phyloP scores from a whole-genome alignment of 768 basidiomycete genomes.

The Austroboletus festivus region DNA sequence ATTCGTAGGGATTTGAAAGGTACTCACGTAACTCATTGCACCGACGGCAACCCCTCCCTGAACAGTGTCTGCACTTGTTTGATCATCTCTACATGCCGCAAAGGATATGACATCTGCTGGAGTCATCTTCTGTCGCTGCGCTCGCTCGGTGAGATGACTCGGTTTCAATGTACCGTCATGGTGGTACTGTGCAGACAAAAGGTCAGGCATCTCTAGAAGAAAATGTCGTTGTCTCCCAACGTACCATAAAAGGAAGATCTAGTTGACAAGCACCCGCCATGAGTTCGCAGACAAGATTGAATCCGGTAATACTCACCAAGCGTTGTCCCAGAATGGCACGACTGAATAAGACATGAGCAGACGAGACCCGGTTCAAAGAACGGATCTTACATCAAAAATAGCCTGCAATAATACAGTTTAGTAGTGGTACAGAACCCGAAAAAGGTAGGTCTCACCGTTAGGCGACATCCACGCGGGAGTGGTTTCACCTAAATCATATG shows the following conservation, averaged over 20 bases:
- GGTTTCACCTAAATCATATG: constrained; percentile 39
- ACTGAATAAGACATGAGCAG: constrained; percentile 29
- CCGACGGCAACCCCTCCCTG: constrained; percentile 64
- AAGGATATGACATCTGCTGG: constrained; percentile 81
- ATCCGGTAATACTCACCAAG: constrained; percentile 37
- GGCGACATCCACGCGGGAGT: constrained; percentile 63
- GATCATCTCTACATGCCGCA: constrained; percentile 66
- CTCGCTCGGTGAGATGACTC: constrained; percentile 34
- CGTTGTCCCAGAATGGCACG: constrained; percentile 49
- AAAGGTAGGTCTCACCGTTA: constrained; percentile 41
- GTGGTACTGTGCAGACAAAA: constrained; percentile 45
- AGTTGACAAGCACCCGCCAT: background rate
- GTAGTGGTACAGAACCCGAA: background rate
- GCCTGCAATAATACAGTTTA: constrained; percentile 20
- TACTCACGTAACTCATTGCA: constrained; percentile 74
- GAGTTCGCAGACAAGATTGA: background rate
- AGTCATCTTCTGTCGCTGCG: constrained; percentile 45
- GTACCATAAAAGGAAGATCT: constrained; percentile 31
- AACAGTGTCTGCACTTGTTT: constrained; percentile 72
- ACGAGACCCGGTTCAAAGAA: background rate
- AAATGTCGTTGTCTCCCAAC: background rate
- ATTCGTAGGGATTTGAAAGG: background rate
- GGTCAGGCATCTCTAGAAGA: background rate
- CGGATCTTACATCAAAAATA: constrained; percentile 47
- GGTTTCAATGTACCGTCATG: constrained; percentile 54